phyloP scores from a whole-genome alignment of 1,139 yeast genomes.

The Hyphopichia buzzinii region DNA sequence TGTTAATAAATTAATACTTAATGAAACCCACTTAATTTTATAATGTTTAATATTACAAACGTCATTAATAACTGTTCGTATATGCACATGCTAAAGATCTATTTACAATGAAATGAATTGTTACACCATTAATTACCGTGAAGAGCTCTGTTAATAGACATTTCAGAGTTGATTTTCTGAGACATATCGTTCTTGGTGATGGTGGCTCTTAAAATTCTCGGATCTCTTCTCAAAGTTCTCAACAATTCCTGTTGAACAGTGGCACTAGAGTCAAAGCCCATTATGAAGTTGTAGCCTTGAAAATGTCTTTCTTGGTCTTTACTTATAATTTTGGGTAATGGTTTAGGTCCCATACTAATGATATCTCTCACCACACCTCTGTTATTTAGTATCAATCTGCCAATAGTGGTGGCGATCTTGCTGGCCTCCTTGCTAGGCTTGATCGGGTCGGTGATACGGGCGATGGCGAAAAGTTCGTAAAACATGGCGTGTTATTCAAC shows the following conservation, averaged over 20 bases:
- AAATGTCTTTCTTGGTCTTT: conserved; percentile 89
- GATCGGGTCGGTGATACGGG: conserved; percentile 66
- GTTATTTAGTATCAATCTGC: conserved; percentile 77
- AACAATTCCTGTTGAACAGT: conserved; percentile 83
- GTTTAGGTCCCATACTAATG: conserved; percentile 73
- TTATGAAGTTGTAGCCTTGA: conserved; percentile 83
- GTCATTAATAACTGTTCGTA: neutral
- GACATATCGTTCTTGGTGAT: conserved; percentile 67
- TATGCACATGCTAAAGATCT: neutral
- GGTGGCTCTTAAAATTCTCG: conserved; percentile 81
- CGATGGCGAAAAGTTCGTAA: conserved; percentile 87
- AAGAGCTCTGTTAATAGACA: conserved; percentile 41
- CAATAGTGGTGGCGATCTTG: conserved; percentile 74
- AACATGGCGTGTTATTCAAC: too few species aligned
- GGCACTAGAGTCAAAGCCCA: conserved; percentile 83
- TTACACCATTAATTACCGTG: neutral
- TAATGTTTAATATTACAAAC: neutral
- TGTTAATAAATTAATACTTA: neutral
- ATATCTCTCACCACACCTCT: conserved; percentile 90
- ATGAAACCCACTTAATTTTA: conserved; percentile 1
- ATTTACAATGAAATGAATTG: neutral
- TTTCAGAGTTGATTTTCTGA: conserved; percentile 50
- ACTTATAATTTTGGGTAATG: conserved; percentile 76
- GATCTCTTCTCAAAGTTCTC: conserved; percentile 80
- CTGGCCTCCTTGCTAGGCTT: conserved; percentile 62